A percentile compares a stretch with the other conserved stretches of the same genome.
phyloP scores from a whole-genome alignment of 164 flowering plant genomes.

The Chimonanthus praecox region DNA sequence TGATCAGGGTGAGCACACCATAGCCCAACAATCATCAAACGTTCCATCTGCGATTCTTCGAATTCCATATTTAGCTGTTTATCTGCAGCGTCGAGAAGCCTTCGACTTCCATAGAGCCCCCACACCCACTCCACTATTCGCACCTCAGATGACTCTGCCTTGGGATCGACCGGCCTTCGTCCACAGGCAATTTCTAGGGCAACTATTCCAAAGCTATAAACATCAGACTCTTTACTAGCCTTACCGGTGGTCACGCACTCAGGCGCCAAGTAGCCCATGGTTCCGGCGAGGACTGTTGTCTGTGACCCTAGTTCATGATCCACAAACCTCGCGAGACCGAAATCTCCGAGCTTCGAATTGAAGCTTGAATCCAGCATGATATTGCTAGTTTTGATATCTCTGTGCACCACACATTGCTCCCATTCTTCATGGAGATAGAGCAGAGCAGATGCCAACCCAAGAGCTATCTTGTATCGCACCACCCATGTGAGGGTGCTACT shows the following conservation, averaged over 20 bases:
- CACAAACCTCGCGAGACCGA: slow-evolving; percentile 46
- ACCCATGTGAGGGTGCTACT: slow-evolving; percentile 26
- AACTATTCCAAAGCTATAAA: slow-evolving; percentile 52
- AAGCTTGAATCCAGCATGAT: slow-evolving; percentile 16
- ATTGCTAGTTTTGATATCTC: no score
- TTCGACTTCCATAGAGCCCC: slow-evolving; percentile 39
- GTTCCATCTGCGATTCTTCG: slow-evolving; percentile 18
- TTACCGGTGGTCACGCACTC: no score
- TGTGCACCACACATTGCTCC: no score
- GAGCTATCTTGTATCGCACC: slow-evolving; percentile 35
- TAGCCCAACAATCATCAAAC: no score
- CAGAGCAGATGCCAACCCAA: slow-evolving; percentile 42
- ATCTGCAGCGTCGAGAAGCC: slow-evolving; percentile 33
- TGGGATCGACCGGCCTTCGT: slow-evolving; percentile 28
- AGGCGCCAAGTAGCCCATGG: no score
- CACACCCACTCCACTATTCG: slow-evolving; percentile 52
- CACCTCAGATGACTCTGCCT: slow-evolving; percentile 18
- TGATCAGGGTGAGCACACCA: slow-evolving; percentile 32
- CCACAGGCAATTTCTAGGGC: slow-evolving; percentile 46
- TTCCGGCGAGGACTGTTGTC: slow-evolving; percentile 33
- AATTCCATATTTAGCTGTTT: slow-evolving; percentile 17
- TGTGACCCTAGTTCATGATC: slow-evolving; percentile 44
- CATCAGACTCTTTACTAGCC: slow-evolving; percentile 9
- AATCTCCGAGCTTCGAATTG: slow-evolving; percentile 54
- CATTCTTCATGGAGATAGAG: slow-evolving; percentile 23